Evolutionary conservation across 495 filamentous ascomycete species (phyloP).

Genomic region (Bacidia gigantensis): DNA sequence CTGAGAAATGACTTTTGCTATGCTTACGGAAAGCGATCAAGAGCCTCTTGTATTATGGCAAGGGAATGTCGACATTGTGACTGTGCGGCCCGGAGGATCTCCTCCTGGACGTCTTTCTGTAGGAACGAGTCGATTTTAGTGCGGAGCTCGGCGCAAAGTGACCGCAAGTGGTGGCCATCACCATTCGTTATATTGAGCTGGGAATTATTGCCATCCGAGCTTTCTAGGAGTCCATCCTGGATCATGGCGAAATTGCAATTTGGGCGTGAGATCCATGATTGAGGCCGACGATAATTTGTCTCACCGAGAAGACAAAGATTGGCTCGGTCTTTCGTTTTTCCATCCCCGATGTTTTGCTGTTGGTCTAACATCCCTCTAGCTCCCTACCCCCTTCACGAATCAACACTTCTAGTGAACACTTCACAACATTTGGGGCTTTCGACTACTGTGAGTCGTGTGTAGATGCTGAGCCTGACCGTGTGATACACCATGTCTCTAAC

Average conservation of each 20-base stretch:
- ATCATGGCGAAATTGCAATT: slow-evolving; percentile 9
- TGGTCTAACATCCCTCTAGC: too few species aligned
- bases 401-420: too few species aligned
- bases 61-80: slow-evolving; percentile 56
- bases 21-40: slow-evolving; percentile 44
- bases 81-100: slow-evolving; percentile 53
- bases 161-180: slow-evolving; percentile 20
- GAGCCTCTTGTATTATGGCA: slow-evolving; percentile 54
- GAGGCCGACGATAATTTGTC: background rate
- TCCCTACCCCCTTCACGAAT: too few species aligned
- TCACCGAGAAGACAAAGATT: background rate
- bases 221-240: background rate
- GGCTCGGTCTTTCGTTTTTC: background rate
- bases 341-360: too few species aligned
- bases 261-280: slow-evolving; percentile 6
- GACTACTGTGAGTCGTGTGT: too few species aligned
- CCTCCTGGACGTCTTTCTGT: slow-evolving; percentile 37
- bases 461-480: background rate
- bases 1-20: background rate
- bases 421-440: too few species aligned
- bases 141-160: slow-evolving; percentile 48
- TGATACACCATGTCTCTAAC: background rate
- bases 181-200: slow-evolving; percentile 10
- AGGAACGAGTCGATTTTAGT: slow-evolving; percentile 57
- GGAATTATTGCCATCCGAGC: slow-evolving; percentile 2